Conservation (phyloP, 768 basidiomycete species). For the Amylocystis lapponica region DNA sequence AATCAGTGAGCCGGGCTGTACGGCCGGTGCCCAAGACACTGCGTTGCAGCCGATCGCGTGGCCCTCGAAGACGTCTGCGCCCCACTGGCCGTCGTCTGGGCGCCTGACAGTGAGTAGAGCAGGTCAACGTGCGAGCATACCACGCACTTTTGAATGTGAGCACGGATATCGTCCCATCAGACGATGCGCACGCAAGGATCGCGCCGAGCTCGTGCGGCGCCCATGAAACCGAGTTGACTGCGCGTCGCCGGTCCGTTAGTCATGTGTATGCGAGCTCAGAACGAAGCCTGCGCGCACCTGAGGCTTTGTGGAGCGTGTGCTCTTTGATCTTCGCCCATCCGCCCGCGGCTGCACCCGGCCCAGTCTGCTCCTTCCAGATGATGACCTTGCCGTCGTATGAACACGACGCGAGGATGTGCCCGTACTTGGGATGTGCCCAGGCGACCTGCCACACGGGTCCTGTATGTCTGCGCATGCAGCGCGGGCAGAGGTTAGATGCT, state of each 20-base stretch:
- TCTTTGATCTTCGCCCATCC: constrained; percentile 95
- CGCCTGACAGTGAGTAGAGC: neutral
- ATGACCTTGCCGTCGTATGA: constrained; percentile 98
- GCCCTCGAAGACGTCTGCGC: constrained; percentile 89
- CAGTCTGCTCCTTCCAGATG: constrained; percentile 91
- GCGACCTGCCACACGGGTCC: constrained; percentile 98
- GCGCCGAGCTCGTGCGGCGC: constrained; percentile 98
- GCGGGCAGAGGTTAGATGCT: neutral
- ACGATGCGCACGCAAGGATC: constrained; percentile 93
- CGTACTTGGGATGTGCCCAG: constrained; percentile 98
- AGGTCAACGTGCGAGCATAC: no score
- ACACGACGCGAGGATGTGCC: constrained; percentile 94
- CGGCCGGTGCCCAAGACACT: constrained; percentile 95
- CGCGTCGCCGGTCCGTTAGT: neutral
- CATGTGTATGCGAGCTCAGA: neutral
- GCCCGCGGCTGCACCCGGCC: constrained; percentile 46
- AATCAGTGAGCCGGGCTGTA: constrained; percentile 79
- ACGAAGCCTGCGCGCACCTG: constrained; percentile 64
- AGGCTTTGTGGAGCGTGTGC: constrained; percentile 89
- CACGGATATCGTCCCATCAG: constrained; percentile 95
- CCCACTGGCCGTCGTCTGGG: constrained; percentile 93
- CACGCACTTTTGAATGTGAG: constrained; percentile 92
- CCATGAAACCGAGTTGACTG: constrained; percentile 98
- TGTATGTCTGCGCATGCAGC: constrained; percentile 60
- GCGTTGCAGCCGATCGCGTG: constrained; percentile 97